Base-by-base conservation (phyloP, 805 yeast species). In the Wickerhamomyces subpelliculosus region DNA sequence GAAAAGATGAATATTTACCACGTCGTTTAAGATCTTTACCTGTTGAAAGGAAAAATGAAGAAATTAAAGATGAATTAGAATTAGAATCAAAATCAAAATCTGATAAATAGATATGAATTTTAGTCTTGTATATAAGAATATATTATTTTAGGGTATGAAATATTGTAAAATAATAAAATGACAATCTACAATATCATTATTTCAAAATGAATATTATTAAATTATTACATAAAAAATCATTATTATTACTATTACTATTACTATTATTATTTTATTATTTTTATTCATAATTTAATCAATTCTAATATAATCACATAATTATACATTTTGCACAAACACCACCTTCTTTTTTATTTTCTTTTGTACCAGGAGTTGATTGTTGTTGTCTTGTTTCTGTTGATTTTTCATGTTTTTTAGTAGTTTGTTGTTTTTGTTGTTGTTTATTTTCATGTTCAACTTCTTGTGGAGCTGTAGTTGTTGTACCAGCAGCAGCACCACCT, bases 11-110 rank as follows among this genome's bases (percentile, higher is more conserved):
- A 32, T 80, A 78, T 57, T 59, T 80, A 37, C 67, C 68, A 31
- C 65, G 68, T 41, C 72, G 81, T 42, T 74, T 74, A 41, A 69
- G 71, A 52, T 65, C 82, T 4, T 58, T 79, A 34, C 80, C 80
- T 14, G 73, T 70, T 24, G 68, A 70, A 44, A 43, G 56, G 46
- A 58, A 58, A 44, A 21, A 42, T 40, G 46, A 37, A 25, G 34
- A 45, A 18, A 16, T 13, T 12, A 22, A 33, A 19, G n/a, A n/a
- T n/a, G n/a, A n/a, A n/a, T n/a, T n/a, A n/a, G n/a, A n/a, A n/a
- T n/a, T n/a, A n/a, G n/a, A n/a, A n/a, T n/a, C n/a, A 24, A 24
- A 24, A 24, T 24, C 26, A 24, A 19, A 28, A 9, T 11, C 12
- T 6, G 20, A 14, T 34, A 38, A 27, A 40, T 36, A 35, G 40